Evolutionary conservation across 202 grass and related monocot genomes (phyloP), one percentile per base, ranked within the genome.

Genomic region (Zoysia matrella): DNA sequence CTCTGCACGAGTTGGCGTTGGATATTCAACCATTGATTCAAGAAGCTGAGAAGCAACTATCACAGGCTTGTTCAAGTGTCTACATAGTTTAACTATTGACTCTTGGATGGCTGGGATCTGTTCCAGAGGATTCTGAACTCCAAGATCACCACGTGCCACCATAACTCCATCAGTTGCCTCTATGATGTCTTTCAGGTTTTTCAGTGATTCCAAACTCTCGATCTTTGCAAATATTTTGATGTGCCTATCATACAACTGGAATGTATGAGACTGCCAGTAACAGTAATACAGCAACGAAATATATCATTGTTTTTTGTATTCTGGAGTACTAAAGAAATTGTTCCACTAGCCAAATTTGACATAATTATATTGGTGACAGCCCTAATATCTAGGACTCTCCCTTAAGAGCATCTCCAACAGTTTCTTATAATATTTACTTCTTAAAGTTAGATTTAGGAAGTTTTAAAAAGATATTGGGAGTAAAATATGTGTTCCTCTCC

Each of bases 21-120:
- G 91, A 40, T 91, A 94, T 89, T 94, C 86, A 75, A 94, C 86
- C 88, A 94, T 94, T 11, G 91, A 94, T 78, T 94, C 88, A 9
- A 94, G 91, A 88, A 94, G 86, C 83, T 94, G 91, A 52, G 86
- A 91, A 86, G 91, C 91, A 80, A 94, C 88, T 89, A 94, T 86
- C 56, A 94, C 88, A 64, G 83, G 91, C 68, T 89, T 91, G 73
- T 89, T 94, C 76, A 86, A 70, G 12, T 46, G 80, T 83, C 91
- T 72, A 72, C 88, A 91, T 30, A 94, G 73, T 47, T 74, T 48
- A 91, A 88, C 89, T 72, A 94, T 88, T n/a, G 53, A 75, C 58
- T 88, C 62, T 88, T 94, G 91, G 64, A 94, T 94, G 73, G 91
- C 88, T 55, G 91, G 91, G 46, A 94, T 94, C 72, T 89, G 80